These are phyloP conservation scores for Xanthoconium stramineum DNA, from an alignment of 768 basidiomycete species.

Conservation along the genomic window DNA sequence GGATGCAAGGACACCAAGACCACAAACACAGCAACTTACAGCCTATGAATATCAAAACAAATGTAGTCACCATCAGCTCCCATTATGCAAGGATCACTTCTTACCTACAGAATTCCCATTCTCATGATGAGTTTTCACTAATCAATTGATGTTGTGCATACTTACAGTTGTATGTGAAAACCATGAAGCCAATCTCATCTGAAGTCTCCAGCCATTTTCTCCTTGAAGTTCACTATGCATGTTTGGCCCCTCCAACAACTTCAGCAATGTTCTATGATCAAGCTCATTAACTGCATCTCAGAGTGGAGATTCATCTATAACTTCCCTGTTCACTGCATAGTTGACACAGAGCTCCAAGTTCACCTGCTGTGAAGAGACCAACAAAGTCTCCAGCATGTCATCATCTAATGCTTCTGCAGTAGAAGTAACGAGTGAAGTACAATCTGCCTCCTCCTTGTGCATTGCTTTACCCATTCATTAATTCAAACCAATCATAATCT, in stretches of 20 bases:
- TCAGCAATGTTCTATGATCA: not conserved
- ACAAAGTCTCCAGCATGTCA: not conserved
- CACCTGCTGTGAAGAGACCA: not conserved
- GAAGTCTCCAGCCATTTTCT: not conserved
- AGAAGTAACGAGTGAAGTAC: not conserved
- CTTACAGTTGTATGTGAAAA: not conserved
- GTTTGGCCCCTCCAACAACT: not conserved
- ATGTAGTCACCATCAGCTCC: too few species aligned
- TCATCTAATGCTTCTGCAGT: constrained; percentile 1
- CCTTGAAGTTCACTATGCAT: not conserved
- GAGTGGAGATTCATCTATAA: not conserved
- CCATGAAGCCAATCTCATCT: not conserved
- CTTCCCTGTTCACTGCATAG: not conserved
- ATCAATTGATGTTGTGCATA: not conserved
- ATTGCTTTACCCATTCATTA: not conserved
- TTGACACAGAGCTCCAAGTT: not conserved
- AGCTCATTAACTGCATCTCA: not conserved
- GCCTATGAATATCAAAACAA: too few species aligned
- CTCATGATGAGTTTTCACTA: not conserved
- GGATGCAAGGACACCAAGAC: too few species aligned
- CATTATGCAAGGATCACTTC: too few species aligned
- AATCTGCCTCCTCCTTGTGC: not conserved
- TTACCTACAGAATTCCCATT: too few species aligned
- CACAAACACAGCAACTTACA: too few species aligned
- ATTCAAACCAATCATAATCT: not conserved